These are phyloP conservation scores for Ceratobasidium sp. DNA, from an alignment of 1,284 basidiomycete species.

Conservation along the genomic window DNA sequence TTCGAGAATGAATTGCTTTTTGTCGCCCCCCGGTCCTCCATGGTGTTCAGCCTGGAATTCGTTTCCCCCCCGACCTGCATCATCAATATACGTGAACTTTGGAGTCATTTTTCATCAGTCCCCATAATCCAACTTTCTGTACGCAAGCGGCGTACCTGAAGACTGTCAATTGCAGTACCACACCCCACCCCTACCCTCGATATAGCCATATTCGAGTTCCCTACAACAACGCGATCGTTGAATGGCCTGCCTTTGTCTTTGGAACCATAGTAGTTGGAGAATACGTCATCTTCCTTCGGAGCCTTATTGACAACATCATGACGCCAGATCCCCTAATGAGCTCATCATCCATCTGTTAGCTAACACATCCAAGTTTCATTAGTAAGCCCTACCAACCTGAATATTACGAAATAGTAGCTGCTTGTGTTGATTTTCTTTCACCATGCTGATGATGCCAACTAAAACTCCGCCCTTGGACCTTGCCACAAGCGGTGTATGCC, in stretches of 20 bases:
- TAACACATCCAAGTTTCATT: background rate
- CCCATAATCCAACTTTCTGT: background rate
- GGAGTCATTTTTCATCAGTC: background rate
- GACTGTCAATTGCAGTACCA: background rate
- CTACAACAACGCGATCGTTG: constrained; percentile 10
- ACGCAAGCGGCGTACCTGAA: background rate
- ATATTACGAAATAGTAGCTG: background rate
- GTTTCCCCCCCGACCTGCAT: background rate
- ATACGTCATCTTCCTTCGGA: background rate
- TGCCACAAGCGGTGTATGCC: background rate
- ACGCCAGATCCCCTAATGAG: constrained; percentile 18
- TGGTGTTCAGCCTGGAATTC: background rate
- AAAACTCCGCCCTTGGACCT: constrained; percentile 10
- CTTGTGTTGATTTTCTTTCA: no score
- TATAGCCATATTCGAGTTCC: constrained; percentile 13
- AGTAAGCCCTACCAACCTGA: background rate
- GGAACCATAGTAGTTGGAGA: constrained; percentile 11
- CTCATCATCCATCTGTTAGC: background rate
- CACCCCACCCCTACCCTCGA: background rate
- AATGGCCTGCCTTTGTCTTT: background rate
- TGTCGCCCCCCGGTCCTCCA: background rate
- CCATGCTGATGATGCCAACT: background rate
- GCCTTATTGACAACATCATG: background rate
- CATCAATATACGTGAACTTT: constrained; percentile 1
- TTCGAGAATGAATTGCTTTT: constrained; percentile 1